phyloP scores from a whole-genome alignment of 2,329 filamentous ascomycete species.

The Monosporascus sp. region DNA sequence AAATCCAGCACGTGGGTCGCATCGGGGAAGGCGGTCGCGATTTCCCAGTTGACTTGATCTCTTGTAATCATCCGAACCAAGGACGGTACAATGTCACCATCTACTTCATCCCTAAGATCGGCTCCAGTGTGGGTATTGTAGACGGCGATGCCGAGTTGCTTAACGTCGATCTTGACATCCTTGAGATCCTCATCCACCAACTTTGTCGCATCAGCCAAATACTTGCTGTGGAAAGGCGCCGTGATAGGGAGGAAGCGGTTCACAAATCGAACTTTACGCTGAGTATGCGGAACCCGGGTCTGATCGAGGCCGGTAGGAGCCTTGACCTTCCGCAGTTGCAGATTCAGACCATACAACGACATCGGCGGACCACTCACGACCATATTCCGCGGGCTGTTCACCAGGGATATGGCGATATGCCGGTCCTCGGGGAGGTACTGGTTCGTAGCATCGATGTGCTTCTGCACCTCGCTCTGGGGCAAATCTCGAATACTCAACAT shows the following conservation, averaged over 20 bases:
- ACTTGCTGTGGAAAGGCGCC: constrained; percentile 96
- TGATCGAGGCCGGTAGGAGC: constrained; percentile 96
- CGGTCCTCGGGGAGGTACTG: constrained; percentile 88
- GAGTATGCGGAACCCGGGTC: constrained; percentile 86
- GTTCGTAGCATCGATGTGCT: constrained; percentile 95
- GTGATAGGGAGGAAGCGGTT: constrained; percentile 98
- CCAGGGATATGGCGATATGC: constrained; percentile 89
- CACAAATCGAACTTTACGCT: constrained; percentile 93
- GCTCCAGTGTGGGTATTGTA: constrained; percentile 86
- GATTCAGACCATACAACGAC: constrained; percentile 91
- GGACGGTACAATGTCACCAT: constrained; percentile 76
- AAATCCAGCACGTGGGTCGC: constrained; percentile 97
- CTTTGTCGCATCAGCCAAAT: constrained; percentile 75
- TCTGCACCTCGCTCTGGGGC: constrained; percentile 80
- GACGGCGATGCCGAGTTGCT: constrained; percentile 74
- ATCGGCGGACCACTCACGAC: constrained; percentile 95
- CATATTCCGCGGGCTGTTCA: constrained; percentile 95
- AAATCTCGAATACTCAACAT: constrained; percentile 98
- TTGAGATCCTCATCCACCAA: constrained; percentile 85
- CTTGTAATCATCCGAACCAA: constrained; percentile 91
- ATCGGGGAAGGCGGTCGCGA: constrained; percentile 81
- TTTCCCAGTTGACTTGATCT: constrained; percentile 93
- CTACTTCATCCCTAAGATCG: constrained; percentile 67
- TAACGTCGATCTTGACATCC: constrained; percentile 69
- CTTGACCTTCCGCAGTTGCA: constrained; percentile 93